Percentiles rank a stretch among this genome's conserved stretches.
These are phyloP conservation scores for Acer campestre DNA, from an alignment of 345 rosid species.

Conservation along the genomic window DNA sequence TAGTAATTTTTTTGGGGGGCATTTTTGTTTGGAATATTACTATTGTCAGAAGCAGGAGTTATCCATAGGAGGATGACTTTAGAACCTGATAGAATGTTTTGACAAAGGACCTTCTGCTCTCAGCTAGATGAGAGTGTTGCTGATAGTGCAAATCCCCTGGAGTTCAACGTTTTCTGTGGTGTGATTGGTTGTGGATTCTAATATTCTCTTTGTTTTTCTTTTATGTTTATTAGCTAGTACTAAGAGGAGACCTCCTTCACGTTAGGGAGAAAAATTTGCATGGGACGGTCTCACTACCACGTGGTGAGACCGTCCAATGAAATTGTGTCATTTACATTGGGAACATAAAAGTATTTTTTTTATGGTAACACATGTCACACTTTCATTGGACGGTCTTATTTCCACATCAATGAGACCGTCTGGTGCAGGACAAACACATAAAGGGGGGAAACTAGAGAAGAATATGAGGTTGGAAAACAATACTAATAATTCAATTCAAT, in stretches of 20 bases:
- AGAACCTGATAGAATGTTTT: constrained; percentile 4
- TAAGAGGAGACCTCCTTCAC: neutral
- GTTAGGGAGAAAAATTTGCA: too few relatives aligned
- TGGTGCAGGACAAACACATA: too few relatives aligned
- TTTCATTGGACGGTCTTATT: too few relatives aligned
- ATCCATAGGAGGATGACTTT: neutral
- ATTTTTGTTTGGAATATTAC: neutral
- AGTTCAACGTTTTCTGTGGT: neutral
- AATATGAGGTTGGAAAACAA: too few relatives aligned
- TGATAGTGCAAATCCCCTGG: neutral
- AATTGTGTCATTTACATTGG: too few relatives aligned
- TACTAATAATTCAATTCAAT: too few relatives aligned
- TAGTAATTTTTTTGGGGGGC: neutral
- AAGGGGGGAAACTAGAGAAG: too few relatives aligned
- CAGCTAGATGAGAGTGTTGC: constrained; percentile 1
- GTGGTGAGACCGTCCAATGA: too few relatives aligned
- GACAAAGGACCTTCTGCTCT: neutral
- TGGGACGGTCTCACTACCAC: too few relatives aligned
- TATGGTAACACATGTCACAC: too few relatives aligned
- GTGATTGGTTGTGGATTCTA: neutral
- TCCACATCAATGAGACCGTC: too few relatives aligned
- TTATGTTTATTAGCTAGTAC: neutral
- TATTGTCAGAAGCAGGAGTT: constrained; percentile 6
- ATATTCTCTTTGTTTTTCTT: neutral
- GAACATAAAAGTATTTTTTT: too few relatives aligned